Evolutionary conservation across 768 basidiomycete species (phyloP).

Genomic region (Rhodotorula toruloides): DNA sequence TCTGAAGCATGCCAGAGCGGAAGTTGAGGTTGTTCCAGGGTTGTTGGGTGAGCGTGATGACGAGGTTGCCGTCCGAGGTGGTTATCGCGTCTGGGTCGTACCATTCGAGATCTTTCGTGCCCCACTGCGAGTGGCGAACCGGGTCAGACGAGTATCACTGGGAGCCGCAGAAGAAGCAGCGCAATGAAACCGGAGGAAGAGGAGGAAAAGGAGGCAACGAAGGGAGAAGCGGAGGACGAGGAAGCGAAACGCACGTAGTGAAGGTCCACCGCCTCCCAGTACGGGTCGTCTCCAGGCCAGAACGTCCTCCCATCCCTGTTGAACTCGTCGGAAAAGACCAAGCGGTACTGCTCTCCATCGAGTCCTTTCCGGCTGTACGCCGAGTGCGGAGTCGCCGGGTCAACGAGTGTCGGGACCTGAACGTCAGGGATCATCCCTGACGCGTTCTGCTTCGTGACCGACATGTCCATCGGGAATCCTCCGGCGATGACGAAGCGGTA

Average conservation of each 20-base stretch:
- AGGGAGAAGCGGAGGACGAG: too few species aligned
- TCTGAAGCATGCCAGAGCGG: constrained; percentile 56
- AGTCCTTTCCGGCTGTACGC: constrained; percentile 61
- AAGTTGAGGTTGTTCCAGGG: constrained; percentile 30
- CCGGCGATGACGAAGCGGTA: constrained; percentile 58
- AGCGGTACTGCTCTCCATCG: constrained; percentile 70
- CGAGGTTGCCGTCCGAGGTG: constrained; percentile 46
- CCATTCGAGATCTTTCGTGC: neutral
- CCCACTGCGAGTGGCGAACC: neutral
- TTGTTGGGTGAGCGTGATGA: constrained; percentile 26
- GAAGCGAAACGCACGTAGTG: constrained; percentile 43
- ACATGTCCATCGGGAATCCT: constrained; percentile 62
- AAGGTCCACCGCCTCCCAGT: constrained; percentile 51
- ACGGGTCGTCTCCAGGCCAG: constrained; percentile 51
- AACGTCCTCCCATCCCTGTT: constrained; percentile 66
- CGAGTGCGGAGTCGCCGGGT: constrained; percentile 63
- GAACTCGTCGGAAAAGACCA: constrained; percentile 84
- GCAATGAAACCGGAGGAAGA: too few species aligned
- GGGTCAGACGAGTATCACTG: too few species aligned
- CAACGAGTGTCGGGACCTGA: constrained; percentile 57
- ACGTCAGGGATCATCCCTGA: constrained; percentile 60
- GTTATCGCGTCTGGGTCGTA: constrained; percentile 48
- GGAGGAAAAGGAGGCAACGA: constrained; percentile 21
- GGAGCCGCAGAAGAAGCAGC: too few species aligned
- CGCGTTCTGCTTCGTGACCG: constrained; percentile 50